Evolutionary conservation across 1,284 basidiomycete species (phyloP).

Genomic region (Ganoderma leucocontextum): DNA sequence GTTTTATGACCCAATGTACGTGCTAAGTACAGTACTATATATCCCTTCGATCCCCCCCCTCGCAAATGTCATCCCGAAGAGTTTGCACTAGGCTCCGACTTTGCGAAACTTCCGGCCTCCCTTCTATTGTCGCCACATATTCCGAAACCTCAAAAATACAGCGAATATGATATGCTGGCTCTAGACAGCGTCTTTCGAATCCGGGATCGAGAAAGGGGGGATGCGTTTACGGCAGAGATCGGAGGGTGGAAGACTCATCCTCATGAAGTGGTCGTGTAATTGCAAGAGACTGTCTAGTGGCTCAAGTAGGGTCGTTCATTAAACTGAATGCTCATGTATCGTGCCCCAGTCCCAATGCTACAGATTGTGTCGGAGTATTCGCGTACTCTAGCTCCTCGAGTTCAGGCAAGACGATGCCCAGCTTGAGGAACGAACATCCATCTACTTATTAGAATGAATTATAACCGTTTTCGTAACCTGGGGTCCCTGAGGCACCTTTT

Average conservation of each 20-base stretch:
- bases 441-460: background rate
- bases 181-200: too few relatives aligned
- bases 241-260: too few relatives aligned
- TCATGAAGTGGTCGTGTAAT: too few relatives aligned
- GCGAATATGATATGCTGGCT: background rate
- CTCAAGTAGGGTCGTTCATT: too few relatives aligned
- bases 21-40: background rate
- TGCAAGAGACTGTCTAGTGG: too few relatives aligned
- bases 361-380: too few relatives aligned
- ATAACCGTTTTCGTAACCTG: background rate
- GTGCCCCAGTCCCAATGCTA: too few relatives aligned
- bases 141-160: background rate
- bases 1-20: background rate
- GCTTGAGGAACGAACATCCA: background rate
- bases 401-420: background rate
- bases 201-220: too few relatives aligned
- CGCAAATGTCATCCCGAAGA: too few relatives aligned
- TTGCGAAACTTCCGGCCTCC: background rate
- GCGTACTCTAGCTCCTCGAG: too few relatives aligned
- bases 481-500: background rate
- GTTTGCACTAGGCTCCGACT: background rate
- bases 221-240: too few relatives aligned
- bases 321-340: too few relatives aligned
- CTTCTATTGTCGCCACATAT: background rate
- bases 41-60: background rate